Conservation (phyloP, 768 basidiomycete genomes). For the Amanita exitialis region DNA sequence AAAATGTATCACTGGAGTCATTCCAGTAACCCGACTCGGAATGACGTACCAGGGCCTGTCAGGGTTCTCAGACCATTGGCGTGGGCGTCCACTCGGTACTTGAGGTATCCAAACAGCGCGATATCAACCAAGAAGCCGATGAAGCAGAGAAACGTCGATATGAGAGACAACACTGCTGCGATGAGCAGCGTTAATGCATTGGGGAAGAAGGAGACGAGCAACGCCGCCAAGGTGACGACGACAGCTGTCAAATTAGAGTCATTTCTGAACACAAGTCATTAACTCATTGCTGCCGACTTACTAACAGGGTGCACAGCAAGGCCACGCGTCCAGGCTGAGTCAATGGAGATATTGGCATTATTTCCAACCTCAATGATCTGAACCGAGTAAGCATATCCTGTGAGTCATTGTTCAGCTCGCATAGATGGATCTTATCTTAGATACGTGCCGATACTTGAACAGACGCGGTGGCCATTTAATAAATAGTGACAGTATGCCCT, state of each 20-base stretch:
- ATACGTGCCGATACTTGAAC: constrained; percentile 35
- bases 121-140: constrained; percentile 74
- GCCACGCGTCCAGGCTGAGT: constrained; percentile 59
- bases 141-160: constrained; percentile 57
- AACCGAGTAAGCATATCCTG: constrained; percentile 50
- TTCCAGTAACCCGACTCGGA: neutral
- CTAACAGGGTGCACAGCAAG: constrained; percentile 71
- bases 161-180: constrained; percentile 58
- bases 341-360: constrained; percentile 32
- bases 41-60: constrained; percentile 49
- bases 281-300: constrained; percentile 21
- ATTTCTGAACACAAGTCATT: neutral
- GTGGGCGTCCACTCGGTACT: constrained; percentile 46
- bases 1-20: neutral
- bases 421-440: neutral
- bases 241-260: constrained; percentile 22
- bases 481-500: constrained; percentile 58
- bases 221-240: constrained; percentile 53
- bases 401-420: neutral
- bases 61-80: constrained; percentile 34
- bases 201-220: constrained; percentile 50
- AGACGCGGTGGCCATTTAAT: constrained; percentile 32
- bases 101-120: constrained; percentile 55
- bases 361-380: constrained; percentile 22
- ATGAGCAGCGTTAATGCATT: constrained; percentile 48